A percentile compares a stretch with the other conserved stretches of the same genome.
These are phyloP conservation scores for Geotrichum reessii DNA, from an alignment of 1,139 yeast species.

Conservation along the genomic window DNA sequence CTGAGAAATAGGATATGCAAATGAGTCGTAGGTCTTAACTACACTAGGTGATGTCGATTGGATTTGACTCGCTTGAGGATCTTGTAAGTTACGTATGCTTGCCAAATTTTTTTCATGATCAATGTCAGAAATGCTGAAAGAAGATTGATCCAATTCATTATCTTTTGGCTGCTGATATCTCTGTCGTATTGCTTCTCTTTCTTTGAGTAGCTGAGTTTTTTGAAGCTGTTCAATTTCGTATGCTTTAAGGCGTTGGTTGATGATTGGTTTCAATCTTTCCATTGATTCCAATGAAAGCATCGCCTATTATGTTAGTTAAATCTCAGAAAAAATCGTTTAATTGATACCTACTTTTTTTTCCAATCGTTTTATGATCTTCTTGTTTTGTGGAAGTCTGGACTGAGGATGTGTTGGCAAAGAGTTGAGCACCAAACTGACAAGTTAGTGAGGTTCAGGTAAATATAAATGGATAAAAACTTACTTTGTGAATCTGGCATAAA, in stretches of 20 bases:
- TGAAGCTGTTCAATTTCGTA: slow-evolving; percentile 22
- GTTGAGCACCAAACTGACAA: slow-evolving; percentile 39
- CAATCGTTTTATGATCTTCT: slow-evolving; percentile 26
- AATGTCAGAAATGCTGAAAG: slow-evolving; percentile 8
- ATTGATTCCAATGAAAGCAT: slow-evolving; percentile 36
- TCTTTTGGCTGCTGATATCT: slow-evolving; percentile 14
- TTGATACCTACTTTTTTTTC: slow-evolving; percentile 8
- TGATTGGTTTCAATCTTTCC: slow-evolving; percentile 36
- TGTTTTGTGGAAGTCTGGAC: slow-evolving; percentile 28
- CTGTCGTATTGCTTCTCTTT: slow-evolving; percentile 15
- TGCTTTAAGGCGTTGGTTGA: slow-evolving; percentile 34
- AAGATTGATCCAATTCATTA: neutral
- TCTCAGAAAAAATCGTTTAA: neutral
- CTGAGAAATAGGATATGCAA: slow-evolving; percentile 19
- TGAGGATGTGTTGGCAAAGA: slow-evolving; percentile 44
- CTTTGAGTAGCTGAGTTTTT: neutral
- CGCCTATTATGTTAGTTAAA: slow-evolving; percentile 19
- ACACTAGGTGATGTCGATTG: neutral
- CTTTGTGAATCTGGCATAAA: slow-evolving; percentile 47
- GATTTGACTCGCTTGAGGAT: neutral
- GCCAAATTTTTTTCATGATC: slow-evolving; percentile 16
- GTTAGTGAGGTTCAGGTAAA: neutral
- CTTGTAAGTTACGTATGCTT: slow-evolving; percentile 10
- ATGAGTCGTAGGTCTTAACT: neutral
- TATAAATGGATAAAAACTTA: slow-evolving; percentile 16